Percentiles rank a stretch among this genome's conserved stretches.
These are phyloP conservation scores for Megacollybia marginata DNA, from an alignment of 768 basidiomycete genomes.

Conservation along the genomic window DNA sequence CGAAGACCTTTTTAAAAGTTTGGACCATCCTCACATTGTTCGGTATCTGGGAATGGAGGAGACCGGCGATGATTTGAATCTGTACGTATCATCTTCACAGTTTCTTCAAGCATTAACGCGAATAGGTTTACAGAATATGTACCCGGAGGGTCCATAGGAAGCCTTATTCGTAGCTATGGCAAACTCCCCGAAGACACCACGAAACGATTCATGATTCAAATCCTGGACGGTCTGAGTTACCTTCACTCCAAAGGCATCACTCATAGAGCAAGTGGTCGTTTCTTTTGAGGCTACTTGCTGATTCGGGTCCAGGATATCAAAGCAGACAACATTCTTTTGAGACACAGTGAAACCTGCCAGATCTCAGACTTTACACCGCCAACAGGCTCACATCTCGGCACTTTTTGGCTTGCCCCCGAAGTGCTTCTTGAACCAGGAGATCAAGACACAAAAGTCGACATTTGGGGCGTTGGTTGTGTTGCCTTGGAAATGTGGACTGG, in stretches of 20 bases:
- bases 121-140: conserved; percentile 75
- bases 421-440: conserved; percentile 31
- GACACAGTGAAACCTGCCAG: conserved; percentile 66
- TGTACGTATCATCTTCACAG: conserved; percentile 34
- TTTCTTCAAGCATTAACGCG: neutral
- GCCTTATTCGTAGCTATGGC: conserved; percentile 59
- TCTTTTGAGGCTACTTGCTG: conserved; percentile 1
- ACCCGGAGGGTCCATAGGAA: conserved; percentile 67
- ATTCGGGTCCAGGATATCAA: conserved; percentile 53
- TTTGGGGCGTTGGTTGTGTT: conserved; percentile 78
- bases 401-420: conserved; percentile 86
- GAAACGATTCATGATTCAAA: conserved; percentile 66
- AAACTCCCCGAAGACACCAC: conserved; percentile 65
- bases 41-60: conserved; percentile 72
- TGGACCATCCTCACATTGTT: conserved; percentile 75
- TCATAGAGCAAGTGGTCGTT: conserved; percentile 44
- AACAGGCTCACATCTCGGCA: conserved; percentile 37
- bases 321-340: conserved; percentile 75
- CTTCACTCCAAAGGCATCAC: conserved; percentile 64
- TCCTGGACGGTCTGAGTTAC: conserved; percentile 65
- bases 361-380: conserved; percentile 39
- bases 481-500: conserved; percentile 80
- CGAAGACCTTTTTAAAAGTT: conserved; percentile 67
- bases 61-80: conserved; percentile 50
- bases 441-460: conserved; percentile 71